Evolutionary conservation across 805 yeast species (phyloP).

Genomic region (Blastobotrys parvus): DNA sequence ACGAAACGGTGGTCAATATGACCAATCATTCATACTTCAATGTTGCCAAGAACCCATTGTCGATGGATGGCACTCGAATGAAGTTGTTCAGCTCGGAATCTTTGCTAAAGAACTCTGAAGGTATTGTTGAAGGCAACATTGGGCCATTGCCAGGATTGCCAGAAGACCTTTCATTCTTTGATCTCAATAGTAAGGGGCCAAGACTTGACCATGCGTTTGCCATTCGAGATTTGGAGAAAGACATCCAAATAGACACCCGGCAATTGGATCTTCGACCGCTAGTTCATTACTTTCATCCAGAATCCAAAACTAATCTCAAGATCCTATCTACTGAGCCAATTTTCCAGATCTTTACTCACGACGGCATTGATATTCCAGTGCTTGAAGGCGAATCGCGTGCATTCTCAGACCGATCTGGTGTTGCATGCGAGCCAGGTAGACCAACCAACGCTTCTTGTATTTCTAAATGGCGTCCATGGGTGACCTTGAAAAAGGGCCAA

Average conservation of each 20-base stretch:
- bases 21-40: conserved; percentile 62
- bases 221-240: conserved; percentile 16
- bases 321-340: conserved; percentile 56
- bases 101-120: conserved; percentile 35
- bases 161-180: conserved; percentile 14
- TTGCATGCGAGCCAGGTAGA: conserved; percentile 57
- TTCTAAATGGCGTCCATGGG: conserved; percentile 41
- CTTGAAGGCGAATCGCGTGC: conserved; percentile 22
- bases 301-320: conserved; percentile 34
- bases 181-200: conserved; percentile 27
- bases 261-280: conserved; percentile 29
- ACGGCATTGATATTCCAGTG: conserved; percentile 34
- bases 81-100: conserved; percentile 32
- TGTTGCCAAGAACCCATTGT: conserved; percentile 25
- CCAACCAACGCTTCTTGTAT: conserved; percentile 46
- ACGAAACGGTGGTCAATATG: conserved; percentile 44
- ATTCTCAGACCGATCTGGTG: conserved; percentile 36
- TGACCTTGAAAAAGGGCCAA: conserved; percentile 40
- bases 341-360: conserved; percentile 60
- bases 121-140: conserved; percentile 41
- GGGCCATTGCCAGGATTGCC: conserved; percentile 18
- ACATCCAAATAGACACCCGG: conserved; percentile 40
- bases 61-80: conserved; percentile 33
- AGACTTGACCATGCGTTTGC: conserved; percentile 44
- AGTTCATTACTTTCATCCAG: conserved; percentile 39